phyloP scores from a whole-genome alignment of 805 yeast genomes.

The Soucietia sequanensis region DNA sequence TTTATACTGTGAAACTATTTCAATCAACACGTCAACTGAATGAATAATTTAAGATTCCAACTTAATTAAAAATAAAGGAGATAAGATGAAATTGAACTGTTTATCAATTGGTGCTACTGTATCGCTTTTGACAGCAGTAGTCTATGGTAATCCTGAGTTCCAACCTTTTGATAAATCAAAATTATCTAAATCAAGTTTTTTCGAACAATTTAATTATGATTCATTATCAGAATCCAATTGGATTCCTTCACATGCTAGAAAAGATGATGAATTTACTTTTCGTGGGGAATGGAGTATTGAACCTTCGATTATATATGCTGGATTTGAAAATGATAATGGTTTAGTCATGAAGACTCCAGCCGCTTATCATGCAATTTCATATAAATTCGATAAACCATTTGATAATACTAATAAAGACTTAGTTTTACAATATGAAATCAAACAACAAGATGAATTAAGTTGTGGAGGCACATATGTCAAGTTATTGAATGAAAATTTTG shows the following conservation, averaged over 20 bases:
- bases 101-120: not conserved
- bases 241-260: constrained; percentile 55
- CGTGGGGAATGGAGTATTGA: constrained; percentile 76
- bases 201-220: constrained; percentile 56
- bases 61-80: too few relatives aligned
- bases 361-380: constrained; percentile 79
- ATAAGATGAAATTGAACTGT: not conserved
- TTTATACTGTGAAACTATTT: too few relatives aligned
- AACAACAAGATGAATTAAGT: constrained; percentile 69
- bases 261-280: constrained; percentile 56
- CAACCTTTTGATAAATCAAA: constrained; percentile 32
- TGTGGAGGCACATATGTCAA: constrained; percentile 94
- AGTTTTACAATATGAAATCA: constrained; percentile 88
- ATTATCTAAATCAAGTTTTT: constrained; percentile 47
- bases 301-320: constrained; percentile 50
- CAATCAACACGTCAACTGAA: too few relatives aligned
- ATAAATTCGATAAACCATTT: constrained; percentile 54
- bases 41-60: too few relatives aligned
- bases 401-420: constrained; percentile 62
- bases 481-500: constrained; percentile 47
- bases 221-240: constrained; percentile 28
- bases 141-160: constrained; percentile 16
- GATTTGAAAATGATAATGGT: constrained; percentile 66
- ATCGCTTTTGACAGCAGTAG: not conserved
- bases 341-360: constrained; percentile 74